These are phyloP conservation scores for Talaromyces sp. DNA, from an alignment of 2,329 filamentous ascomycete species.

Conservation along the genomic window DNA sequence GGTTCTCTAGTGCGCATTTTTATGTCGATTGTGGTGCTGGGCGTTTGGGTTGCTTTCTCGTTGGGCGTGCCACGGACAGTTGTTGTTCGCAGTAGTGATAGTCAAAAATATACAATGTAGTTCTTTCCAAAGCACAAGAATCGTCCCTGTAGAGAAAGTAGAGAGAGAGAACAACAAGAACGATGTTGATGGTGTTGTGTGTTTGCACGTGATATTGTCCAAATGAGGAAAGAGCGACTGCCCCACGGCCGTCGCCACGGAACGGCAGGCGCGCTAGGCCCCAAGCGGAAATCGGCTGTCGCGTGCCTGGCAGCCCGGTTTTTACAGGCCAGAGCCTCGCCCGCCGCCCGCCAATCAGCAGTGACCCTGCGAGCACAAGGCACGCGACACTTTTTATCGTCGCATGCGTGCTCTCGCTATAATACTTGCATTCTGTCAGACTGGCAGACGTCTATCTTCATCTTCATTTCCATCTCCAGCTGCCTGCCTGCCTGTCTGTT, in stretches of 20 bases:
- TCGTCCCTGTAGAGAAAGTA: not conserved
- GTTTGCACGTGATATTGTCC: not conserved
- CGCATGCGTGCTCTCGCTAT: not conserved
- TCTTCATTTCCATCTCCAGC: not conserved
- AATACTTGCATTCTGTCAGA: not conserved
- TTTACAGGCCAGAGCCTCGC: conserved; percentile 9
- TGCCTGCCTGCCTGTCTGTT: not conserved
- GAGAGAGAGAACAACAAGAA: too few relatives aligned
- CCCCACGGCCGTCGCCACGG: not conserved
- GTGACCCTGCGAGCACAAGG: conserved; percentile 8
- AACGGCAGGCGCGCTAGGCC: not conserved
- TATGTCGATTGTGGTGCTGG: not conserved
- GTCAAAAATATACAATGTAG: not conserved
- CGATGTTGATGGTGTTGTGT: too few relatives aligned
- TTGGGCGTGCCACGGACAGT: not conserved
- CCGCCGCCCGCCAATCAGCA: conserved; percentile 8
- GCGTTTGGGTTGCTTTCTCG: not conserved
- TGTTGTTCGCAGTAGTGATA: not conserved
- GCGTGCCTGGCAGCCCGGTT: conserved; percentile 8
- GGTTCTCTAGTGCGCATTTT: not conserved
- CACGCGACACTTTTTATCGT: conserved; percentile 2
- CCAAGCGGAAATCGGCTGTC: not conserved
- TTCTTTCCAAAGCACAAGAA: not conserved
- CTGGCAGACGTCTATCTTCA: not conserved
- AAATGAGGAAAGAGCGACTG: not conserved